phyloP scores from a whole-genome alignment of 805 yeast species.

The Nakazawaea molendinolei region DNA sequence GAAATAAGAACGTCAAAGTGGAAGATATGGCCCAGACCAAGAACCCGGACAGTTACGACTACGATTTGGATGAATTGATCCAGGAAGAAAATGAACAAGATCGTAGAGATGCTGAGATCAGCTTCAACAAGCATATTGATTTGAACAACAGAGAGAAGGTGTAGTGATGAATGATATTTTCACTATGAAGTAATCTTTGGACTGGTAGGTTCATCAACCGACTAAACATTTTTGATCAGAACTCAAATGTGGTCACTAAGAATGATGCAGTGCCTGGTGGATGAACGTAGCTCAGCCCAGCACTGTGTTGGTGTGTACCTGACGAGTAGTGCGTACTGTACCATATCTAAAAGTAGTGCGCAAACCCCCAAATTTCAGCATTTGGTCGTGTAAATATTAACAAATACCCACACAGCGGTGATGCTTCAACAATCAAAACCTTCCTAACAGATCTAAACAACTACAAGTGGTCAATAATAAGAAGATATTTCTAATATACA shows the following conservation, averaged over 20 bases:
- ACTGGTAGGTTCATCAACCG: no score
- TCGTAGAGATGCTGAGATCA: constrained; percentile 10
- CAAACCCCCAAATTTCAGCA: no score
- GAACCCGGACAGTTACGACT: constrained; percentile 41
- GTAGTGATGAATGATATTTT: neutral
- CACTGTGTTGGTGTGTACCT: no score
- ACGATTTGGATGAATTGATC: constrained; percentile 40
- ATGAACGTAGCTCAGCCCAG: no score
- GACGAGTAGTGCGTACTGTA: no score
- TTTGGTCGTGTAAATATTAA: no score
- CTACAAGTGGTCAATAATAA: neutral
- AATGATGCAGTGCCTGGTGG: no score
- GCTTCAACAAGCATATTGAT: constrained; percentile 1
- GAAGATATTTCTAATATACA: constrained; percentile 7
- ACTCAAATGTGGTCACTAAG: no score
- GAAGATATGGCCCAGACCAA: constrained; percentile 13
- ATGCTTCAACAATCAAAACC: no score
- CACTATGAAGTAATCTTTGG: neutral
- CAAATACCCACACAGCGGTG: no score
- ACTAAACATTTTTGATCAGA: no score
- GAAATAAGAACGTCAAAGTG: constrained; percentile 22
- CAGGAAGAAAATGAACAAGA: constrained; percentile 26
- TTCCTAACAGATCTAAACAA: neutral
- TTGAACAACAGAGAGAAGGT: neutral
- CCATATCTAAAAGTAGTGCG: no score